phyloP scores from a whole-genome alignment of 192 early-diverging fungal genomes.

The Blastocladiella britannica region DNA sequence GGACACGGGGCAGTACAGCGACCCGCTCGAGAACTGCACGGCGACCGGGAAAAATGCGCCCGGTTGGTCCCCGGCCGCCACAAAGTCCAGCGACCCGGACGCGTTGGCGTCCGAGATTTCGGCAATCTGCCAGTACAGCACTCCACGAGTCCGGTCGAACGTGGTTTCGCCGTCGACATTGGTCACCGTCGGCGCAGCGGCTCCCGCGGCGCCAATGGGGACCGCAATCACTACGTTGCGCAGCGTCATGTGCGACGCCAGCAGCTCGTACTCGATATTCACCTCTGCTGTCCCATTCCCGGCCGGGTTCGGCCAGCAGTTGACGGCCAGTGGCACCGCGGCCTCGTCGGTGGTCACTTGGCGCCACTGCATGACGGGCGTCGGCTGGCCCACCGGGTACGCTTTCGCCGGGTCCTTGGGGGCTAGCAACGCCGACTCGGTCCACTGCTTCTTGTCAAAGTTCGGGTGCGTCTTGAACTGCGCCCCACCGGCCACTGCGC shows the following conservation, averaged over 20 bases:
- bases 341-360: constrained; percentile 62
- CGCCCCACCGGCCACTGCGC: constrained; percentile 35
- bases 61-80: constrained; percentile 48
- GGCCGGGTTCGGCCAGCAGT: constrained; percentile 90
- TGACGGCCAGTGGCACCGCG: constrained; percentile 60
- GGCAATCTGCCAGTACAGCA: constrained; percentile 70
- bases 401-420: constrained; percentile 59
- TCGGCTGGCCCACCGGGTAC: constrained; percentile 67
- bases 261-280: constrained; percentile 91
- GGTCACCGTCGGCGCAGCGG: constrained; percentile 45
- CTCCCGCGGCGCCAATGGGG: constrained; percentile 65
- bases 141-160: constrained; percentile 44
- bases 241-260: constrained; percentile 50
- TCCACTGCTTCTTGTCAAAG: constrained; percentile 78
- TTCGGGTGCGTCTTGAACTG: constrained; percentile 97
- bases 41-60: constrained; percentile 69
- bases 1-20: constrained; percentile 57
- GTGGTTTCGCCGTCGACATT: constrained; percentile 64
- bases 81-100: constrained; percentile 71
- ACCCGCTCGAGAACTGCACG: constrained; percentile 50
- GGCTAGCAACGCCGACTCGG: constrained; percentile 41
- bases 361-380: constrained; percentile 80
- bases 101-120: constrained; percentile 54
- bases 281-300: constrained; percentile 77
- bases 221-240: constrained; percentile 73